Conservation (phyloP, 768 basidiomycete genomes). For the Udeniomyces megalosporus region DNA sequence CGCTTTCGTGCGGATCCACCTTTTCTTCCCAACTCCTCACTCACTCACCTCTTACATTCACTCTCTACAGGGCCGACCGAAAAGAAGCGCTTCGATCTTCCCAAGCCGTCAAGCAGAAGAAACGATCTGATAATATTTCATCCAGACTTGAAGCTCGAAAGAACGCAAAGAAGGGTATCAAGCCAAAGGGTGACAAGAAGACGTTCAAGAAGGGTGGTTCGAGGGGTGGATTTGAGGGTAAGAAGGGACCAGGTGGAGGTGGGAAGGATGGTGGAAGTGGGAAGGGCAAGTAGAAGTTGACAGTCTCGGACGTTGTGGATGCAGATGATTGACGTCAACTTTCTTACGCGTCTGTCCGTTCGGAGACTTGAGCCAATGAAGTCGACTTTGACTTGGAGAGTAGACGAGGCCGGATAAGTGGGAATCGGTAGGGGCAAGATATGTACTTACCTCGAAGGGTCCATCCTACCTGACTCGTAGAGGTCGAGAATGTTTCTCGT, state of each 20-base stretch:
- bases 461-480: no score
- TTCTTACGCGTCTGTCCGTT: no score
- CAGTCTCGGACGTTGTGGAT: no score
- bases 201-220: slow-evolving; percentile 10
- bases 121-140: slow-evolving; percentile 77
- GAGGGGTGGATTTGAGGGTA: slow-evolving; percentile 15
- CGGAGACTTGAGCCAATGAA: no score
- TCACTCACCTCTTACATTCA: no score
- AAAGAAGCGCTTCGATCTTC: slow-evolving; percentile 58
- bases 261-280: slow-evolving; percentile 2
- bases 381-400: no score
- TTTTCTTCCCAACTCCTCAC: background rate
- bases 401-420: no score
- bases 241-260: slow-evolving; percentile 11
- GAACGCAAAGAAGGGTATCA: slow-evolving; percentile 42
- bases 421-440: no score
- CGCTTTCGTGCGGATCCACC: background rate
- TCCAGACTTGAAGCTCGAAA: slow-evolving; percentile 60
- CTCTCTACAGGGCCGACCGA: slow-evolving; percentile 57
- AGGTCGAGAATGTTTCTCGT: no score
- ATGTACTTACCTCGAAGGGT: no score
- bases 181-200: slow-evolving; percentile 33
- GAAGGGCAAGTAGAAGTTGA: slow-evolving; percentile 2
- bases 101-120: slow-evolving; percentile 77
- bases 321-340: no score